Evolutionary conservation across 345 rosid genomes (phyloP).

Genomic region (Litchi chinensis): DNA sequence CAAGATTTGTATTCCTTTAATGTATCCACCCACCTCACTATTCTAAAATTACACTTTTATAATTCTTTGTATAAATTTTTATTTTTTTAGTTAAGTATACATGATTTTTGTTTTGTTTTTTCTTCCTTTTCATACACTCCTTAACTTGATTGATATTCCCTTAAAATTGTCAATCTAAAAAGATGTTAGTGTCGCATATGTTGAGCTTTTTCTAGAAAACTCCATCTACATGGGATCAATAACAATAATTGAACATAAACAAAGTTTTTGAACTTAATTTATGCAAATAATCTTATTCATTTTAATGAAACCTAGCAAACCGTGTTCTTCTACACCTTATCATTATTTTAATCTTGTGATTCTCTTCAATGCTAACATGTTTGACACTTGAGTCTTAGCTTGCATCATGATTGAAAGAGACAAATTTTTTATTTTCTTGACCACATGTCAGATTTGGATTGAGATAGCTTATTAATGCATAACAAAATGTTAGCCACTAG

Average conservation of each 20-base stretch:
- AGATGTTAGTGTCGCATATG: neutral
- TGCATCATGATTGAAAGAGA: neutral
- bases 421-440: neutral
- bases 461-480: neutral
- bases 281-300: neutral
- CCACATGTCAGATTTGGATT: no score
- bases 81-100: neutral
- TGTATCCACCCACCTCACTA: neutral
- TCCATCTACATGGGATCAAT: neutral
- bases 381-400: neutral
- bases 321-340: neutral
- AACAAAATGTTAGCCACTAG: neutral
- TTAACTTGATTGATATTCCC: neutral
- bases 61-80: neutral
- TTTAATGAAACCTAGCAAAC: neutral
- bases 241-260: slow-evolving; percentile 12
- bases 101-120: no score
- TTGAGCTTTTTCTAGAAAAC: neutral
- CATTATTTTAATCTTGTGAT: slow-evolving; percentile 4
- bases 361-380: neutral
- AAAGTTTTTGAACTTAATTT: neutral
- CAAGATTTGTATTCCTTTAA: slow-evolving; percentile 19
- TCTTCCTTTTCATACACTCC: neutral
- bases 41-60: neutral
- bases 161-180: neutral